phyloP scores from a whole-genome alignment of 2,329 filamentous ascomycete genomes.

The Hyphodiscus sp. region DNA sequence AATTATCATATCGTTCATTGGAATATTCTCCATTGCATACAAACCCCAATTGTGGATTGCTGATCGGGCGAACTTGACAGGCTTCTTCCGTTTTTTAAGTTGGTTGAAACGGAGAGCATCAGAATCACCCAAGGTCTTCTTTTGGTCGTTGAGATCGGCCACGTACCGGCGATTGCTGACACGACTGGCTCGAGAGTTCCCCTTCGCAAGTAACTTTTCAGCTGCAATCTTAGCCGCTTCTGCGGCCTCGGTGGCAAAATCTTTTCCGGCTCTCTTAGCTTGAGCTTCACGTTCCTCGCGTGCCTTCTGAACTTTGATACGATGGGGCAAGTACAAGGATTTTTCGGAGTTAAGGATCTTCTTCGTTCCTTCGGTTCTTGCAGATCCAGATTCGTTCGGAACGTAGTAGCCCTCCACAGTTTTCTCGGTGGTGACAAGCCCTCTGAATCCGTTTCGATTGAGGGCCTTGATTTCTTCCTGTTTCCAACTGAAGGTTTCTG shows the following conservation, averaged over 20 bases:
- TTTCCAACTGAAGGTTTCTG: slow-evolving; percentile 61
- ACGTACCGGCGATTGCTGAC: slow-evolving; percentile 93
- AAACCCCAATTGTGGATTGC: slow-evolving; percentile 99
- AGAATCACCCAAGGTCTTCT: slow-evolving; percentile 78
- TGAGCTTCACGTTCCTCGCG: slow-evolving; percentile 85
- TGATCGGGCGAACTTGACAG: slow-evolving; percentile 93
- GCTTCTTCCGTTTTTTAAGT: slow-evolving; percentile 98
- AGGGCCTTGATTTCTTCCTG: slow-evolving; percentile 67
- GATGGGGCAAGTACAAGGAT: slow-evolving; percentile 95
- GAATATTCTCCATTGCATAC: slow-evolving; percentile 95
- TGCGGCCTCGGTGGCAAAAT: slow-evolving; percentile 57
- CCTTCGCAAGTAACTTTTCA: slow-evolving; percentile 76
- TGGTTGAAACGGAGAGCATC: slow-evolving; percentile 97
- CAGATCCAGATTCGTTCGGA: slow-evolving; percentile 75
- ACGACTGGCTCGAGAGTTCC: slow-evolving; percentile 86
- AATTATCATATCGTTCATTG: slow-evolving; percentile 98
- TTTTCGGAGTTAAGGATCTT: slow-evolving; percentile 97
- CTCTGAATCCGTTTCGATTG: slow-evolving; percentile 50
- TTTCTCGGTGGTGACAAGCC: slow-evolving; percentile 34
- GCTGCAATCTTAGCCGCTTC: slow-evolving; percentile 68
- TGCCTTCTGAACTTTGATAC: slow-evolving; percentile 89
- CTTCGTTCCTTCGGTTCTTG: slow-evolving; percentile 87
- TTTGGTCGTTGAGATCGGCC: slow-evolving; percentile 92
- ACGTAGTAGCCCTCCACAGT: slow-evolving; percentile 68
- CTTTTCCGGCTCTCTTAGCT: slow-evolving; percentile 60